phyloP scores from a whole-genome alignment of 305 asterid genomes.

The Fraxinus velutina region DNA sequence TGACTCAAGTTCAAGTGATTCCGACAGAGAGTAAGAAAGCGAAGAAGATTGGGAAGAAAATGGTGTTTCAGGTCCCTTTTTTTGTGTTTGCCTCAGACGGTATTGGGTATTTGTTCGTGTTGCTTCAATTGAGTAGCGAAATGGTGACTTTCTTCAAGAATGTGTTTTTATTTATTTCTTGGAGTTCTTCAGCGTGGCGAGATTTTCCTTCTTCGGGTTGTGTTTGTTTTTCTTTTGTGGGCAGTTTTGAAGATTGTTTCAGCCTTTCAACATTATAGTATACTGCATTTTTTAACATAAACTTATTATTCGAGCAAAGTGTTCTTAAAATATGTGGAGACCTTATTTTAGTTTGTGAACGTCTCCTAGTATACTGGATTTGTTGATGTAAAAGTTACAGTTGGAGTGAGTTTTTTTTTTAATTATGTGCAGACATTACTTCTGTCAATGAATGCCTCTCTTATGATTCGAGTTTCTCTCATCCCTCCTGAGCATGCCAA shows the following conservation, averaged over 20 bases:
- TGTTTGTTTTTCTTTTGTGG: conserved; percentile 20
- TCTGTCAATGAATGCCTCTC: not conserved
- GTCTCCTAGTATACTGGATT: not conserved
- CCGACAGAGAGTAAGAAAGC: conserved; percentile 27
- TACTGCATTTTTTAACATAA: not conserved
- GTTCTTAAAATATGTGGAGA: not conserved
- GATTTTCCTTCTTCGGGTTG: conserved; percentile 21
- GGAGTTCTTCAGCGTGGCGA: conserved; percentile 18
- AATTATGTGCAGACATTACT: not conserved
- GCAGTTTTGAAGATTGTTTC: conserved; percentile 8
- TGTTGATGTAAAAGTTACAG: not conserved
- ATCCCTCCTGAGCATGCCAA: not conserved
- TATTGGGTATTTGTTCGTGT: conserved; percentile 18
- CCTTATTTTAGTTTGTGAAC: not conserved
- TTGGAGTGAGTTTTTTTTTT: not conserved
- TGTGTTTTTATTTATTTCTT: conserved; percentile 38
- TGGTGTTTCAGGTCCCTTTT: not conserved
- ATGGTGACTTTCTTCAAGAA: conserved; percentile 41
- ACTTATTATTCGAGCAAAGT: not conserved
- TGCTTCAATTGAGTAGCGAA: conserved; percentile 19
- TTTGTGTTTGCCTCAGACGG: not conserved
- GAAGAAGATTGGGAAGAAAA: not conserved
- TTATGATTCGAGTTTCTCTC: not conserved
- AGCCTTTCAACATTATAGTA: not conserved
- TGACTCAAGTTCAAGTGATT: conserved; percentile 25